phyloP scores from a whole-genome alignment of 192 early-diverging fungal genomes.

The Backusella tuberculispora region DNA sequence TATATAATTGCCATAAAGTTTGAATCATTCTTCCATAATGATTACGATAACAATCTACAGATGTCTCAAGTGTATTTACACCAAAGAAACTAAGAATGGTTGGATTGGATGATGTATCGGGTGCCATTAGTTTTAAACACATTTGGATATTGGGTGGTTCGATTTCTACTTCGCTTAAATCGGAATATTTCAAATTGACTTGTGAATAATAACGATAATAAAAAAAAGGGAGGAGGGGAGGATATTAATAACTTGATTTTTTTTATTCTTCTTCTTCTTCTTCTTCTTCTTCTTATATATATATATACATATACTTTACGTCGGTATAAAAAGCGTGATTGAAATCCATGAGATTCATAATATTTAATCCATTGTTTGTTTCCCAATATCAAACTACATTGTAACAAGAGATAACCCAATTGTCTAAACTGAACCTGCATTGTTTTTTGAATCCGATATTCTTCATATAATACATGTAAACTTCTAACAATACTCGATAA shows the following conservation, averaged over 20 bases:
- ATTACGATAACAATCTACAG: neutral
- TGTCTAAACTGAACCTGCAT: neutral
- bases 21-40: neutral
- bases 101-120: slow-evolving; percentile 12
- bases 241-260: neutral
- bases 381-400: neutral
- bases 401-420: slow-evolving; percentile 1
- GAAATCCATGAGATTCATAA: slow-evolving; percentile 8
- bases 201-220: neutral
- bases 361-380: slow-evolving; percentile 18
- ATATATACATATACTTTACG: neutral
- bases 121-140: slow-evolving; percentile 2
- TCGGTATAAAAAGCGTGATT: neutral
- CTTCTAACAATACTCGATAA: neutral
- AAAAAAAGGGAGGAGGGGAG: neutral
- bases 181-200: slow-evolving; percentile 1
- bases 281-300: neutral
- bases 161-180: neutral
- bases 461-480: slow-evolving; percentile 23
- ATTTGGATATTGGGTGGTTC: slow-evolving; percentile 21
- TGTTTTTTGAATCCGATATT: slow-evolving; percentile 9
- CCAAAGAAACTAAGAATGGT: slow-evolving; percentile 18
- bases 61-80: neutral
- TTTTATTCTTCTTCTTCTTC: neutral
- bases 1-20: neutral